Evolutionary conservation across 2,329 filamentous ascomycete genomes (phyloP).

Genomic region (Alternaria solani): DNA sequence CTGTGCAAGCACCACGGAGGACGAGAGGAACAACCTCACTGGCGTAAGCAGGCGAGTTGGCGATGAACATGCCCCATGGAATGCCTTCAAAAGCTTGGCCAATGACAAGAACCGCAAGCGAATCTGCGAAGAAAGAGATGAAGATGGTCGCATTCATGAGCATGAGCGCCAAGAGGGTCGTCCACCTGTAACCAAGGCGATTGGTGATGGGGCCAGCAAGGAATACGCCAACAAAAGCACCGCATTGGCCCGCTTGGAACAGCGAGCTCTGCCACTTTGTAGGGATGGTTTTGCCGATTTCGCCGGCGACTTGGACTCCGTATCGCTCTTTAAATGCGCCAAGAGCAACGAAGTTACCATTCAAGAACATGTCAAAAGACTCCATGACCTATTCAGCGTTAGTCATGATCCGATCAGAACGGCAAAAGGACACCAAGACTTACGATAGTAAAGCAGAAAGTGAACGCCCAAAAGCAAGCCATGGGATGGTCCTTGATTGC

Average conservation of each 20-base stretch:
- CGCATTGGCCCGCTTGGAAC: slow-evolving; percentile 63
- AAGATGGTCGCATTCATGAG: slow-evolving; percentile 67
- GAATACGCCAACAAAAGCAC: slow-evolving; percentile 68
- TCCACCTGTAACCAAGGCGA: slow-evolving; percentile 65
- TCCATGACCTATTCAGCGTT: slow-evolving; percentile 64
- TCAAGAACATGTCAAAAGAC: slow-evolving; percentile 68
- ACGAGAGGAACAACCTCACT: slow-evolving; percentile 67
- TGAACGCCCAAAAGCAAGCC: slow-evolving; percentile 63
- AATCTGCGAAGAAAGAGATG: slow-evolving; percentile 64
- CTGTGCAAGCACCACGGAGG: slow-evolving; percentile 65
- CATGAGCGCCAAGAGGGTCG: slow-evolving; percentile 62
- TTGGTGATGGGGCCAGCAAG: slow-evolving; percentile 67
- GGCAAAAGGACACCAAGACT: slow-evolving; percentile 3
- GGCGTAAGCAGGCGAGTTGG: slow-evolving; percentile 69
- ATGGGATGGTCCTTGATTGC: slow-evolving; percentile 61
- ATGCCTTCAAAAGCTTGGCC: slow-evolving; percentile 67
- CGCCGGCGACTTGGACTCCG: slow-evolving; percentile 52
- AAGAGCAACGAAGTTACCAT: slow-evolving; percentile 65
- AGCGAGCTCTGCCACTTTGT: slow-evolving; percentile 67
- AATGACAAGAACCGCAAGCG: slow-evolving; percentile 57
- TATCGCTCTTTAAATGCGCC: slow-evolving; percentile 56
- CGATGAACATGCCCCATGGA: slow-evolving; percentile 71
- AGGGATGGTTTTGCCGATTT: slow-evolving; percentile 52
- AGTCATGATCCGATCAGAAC: background rate
- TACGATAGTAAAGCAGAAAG: slow-evolving; percentile 65